Evolutionary conservation across 2,329 filamentous ascomycete species (phyloP), one percentile per base, ranked within the genome.

Genomic region (Beauveria sp.): DNA sequence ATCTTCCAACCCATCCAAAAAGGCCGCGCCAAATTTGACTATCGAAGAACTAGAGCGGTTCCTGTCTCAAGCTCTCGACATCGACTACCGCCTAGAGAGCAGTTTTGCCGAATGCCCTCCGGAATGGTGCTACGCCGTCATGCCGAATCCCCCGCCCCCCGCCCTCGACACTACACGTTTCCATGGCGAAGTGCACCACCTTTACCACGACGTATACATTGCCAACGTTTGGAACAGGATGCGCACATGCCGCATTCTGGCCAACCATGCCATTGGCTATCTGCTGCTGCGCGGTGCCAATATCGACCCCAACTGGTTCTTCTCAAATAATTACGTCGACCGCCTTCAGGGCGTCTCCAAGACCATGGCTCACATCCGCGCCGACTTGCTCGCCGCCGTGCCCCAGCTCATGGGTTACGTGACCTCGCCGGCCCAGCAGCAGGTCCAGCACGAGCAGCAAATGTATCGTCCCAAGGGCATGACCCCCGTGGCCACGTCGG

Each of bases 171-270:
- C 30, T 9, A n/a, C 48, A 20, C 61, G 61, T 22, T 56, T 59
- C 26, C 61, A 58, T 6, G 61, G 55, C 6, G 50, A 58, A 5
- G 47, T 55, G 5, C 61, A 62, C n/a, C 51, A 62, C 12, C 43
- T 62, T 18, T 62, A 62, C n/a, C 61, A 58, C 46, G 61, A 62
- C 37, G 61, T 59, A 18, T 50, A 56, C 41, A 44, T 62, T 24
- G 55, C 61, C 48, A 62, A 56, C n/a, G 61, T 62, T 18, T 62
- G 61, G 61, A 59, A 55, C 55, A 58, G 50, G 30, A 62, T 62
- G 61, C 55, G 61, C 41, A 59, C 61, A 10, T 58, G 55, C 34
- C 61, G 61, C 18, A 58, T 62, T 26, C 43, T 62, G 28, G 61
- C 61, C 55, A 62, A 62, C 24, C 61, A 62, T 12, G 61, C 61